These are phyloP conservation scores for Rheum nobile DNA, from an alignment of 148 eudicot genomes.

Conservation along the genomic window DNA sequence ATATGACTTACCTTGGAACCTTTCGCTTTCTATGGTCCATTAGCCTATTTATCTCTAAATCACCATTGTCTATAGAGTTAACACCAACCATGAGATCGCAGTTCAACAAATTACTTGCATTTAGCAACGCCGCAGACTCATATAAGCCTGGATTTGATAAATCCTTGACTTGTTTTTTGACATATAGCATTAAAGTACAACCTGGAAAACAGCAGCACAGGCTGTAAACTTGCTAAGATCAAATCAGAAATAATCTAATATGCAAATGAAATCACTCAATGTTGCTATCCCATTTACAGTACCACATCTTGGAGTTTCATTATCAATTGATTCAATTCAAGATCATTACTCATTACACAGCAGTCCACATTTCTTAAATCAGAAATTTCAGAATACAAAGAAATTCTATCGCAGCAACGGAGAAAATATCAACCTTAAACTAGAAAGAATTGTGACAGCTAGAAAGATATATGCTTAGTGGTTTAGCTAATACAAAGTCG, in stretches of 20 bases:
- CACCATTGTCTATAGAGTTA: slow-evolving; percentile 15
- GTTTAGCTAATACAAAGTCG: neutral
- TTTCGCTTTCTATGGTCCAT: neutral
- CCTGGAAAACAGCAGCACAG: slow-evolving; percentile 16
- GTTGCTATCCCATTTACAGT: neutral
- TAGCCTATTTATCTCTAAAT: slow-evolving; percentile 7
- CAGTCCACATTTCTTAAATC: neutral
- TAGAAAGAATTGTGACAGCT: neutral
- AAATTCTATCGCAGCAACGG: neutral
- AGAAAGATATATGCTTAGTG: neutral
- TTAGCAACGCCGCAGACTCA: slow-evolving; percentile 19
- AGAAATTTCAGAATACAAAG: neutral
- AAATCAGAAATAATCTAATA: neutral
- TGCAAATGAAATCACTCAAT: neutral
- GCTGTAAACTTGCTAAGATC: neutral
- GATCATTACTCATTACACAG: neutral
- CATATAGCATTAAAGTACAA: slow-evolving; percentile 32
- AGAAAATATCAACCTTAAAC: neutral
- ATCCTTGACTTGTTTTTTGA: slow-evolving; percentile 28
- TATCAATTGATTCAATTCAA: neutral
- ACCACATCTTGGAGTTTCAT: neutral
- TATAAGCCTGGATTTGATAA: slow-evolving; percentile 20
- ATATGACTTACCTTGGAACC: neutral
- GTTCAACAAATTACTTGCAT: slow-evolving; percentile 27
- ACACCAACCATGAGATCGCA: slow-evolving; percentile 13